Conservation (phyloP, 768 basidiomycete genomes). For the Hypholoma fasciculare region DNA sequence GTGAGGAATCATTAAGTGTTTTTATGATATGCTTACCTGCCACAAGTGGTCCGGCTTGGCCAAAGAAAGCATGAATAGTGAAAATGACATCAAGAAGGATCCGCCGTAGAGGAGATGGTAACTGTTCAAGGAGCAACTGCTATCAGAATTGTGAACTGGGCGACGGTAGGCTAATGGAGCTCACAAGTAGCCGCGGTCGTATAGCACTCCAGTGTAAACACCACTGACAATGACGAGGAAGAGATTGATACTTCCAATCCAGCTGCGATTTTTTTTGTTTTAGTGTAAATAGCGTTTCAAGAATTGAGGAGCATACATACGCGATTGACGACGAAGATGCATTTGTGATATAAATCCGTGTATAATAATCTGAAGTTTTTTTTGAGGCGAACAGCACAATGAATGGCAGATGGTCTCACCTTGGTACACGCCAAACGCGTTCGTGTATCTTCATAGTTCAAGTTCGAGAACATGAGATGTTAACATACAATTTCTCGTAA, state of each 20-base stretch:
- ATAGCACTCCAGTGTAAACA: neutral
- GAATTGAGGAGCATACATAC: neutral
- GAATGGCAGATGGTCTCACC: neutral
- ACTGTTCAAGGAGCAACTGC: neutral
- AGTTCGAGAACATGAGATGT: no score
- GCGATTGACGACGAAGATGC: conserved; percentile 9
- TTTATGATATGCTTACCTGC: neutral
- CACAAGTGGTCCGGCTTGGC: neutral
- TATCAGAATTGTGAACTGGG: neutral
- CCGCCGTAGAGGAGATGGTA: conserved; percentile 4
- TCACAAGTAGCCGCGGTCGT: conserved; percentile 6
- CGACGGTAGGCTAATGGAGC: neutral
- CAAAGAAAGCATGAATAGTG: conserved; percentile 5
- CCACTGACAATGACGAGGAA: conserved; percentile 6
- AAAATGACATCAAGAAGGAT: neutral
- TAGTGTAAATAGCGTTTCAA: neutral
- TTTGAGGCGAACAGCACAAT: neutral
- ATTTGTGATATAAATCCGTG: conserved; percentile 4
- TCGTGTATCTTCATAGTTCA: neutral
- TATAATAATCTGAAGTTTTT: conserved; percentile 3
- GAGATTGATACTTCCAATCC: conserved; percentile 8
- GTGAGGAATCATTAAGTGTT: no score
- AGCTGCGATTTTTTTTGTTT: neutral
- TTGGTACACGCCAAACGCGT: conserved; percentile 9
- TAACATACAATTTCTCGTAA: neutral